A percentile compares a stretch with the other conserved stretches of the same genome.
Evolutionary conservation across 805 yeast species (phyloP).

Genomic region (Myxozyma melibiosi): DNA sequence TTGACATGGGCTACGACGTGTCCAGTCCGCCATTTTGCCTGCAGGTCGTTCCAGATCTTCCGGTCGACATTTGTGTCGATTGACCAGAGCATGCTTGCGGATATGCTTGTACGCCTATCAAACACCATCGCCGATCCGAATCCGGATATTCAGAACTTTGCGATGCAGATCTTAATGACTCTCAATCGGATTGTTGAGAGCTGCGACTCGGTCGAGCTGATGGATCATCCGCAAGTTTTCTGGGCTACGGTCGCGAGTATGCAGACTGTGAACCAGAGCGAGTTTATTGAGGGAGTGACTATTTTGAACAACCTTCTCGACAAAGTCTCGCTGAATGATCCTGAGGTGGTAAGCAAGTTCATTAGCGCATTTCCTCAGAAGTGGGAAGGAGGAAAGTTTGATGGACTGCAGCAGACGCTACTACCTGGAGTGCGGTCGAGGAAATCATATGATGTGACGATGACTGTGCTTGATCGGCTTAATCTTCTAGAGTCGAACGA

Average conservation of each 20-base stretch:
- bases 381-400: constrained; percentile 95
- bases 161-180: constrained; percentile 97
- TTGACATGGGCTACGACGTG: constrained; percentile 96
- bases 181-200: constrained; percentile 89
- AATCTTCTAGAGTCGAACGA: constrained; percentile 69
- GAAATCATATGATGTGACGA: constrained; percentile 74
- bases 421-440: constrained; percentile 83
- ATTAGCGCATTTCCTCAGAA: constrained; percentile 87
- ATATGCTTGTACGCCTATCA: constrained; percentile 89
- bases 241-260: constrained; percentile 95
- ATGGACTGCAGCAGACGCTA: constrained; percentile 78
- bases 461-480: constrained; percentile 71
- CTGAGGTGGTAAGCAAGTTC: constrained; percentile 80
- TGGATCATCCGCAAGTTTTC: constrained; percentile 88
- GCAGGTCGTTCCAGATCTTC: constrained; percentile 92
- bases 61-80: constrained; percentile 77
- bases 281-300: constrained; percentile 83
- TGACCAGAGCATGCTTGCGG: constrained; percentile 86
- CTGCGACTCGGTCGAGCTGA: constrained; percentile 71
- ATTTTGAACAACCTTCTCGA: constrained; percentile 79
- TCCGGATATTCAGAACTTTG: constrained; percentile 89
- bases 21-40: constrained; percentile 95
- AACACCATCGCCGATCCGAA: constrained; percentile 91
- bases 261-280: constrained; percentile 88
- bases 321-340: constrained; percentile 82